phyloP scores from a whole-genome alignment of 306 rosid species.

The Vigna angularis region DNA sequence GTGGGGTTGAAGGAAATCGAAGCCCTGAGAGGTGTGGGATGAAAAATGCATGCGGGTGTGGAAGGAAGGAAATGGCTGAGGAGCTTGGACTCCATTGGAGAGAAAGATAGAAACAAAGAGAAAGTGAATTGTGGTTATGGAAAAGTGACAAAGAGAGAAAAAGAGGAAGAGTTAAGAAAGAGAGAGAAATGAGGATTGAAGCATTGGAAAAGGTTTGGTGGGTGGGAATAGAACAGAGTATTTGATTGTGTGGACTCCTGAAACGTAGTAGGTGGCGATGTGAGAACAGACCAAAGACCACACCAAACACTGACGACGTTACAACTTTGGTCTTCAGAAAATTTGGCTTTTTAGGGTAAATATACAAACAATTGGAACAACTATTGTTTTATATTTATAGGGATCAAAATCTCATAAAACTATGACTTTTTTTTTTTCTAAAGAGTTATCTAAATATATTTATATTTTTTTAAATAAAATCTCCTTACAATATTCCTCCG shows the following conservation, averaged over 20 bases:
- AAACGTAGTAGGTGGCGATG: conserved; percentile 20
- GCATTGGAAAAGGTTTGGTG: neutral
- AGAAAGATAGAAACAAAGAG: neutral
- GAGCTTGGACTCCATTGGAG: conserved; percentile 71
- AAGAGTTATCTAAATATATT: too few species aligned
- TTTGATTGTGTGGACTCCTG: neutral
- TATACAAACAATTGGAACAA: too few species aligned
- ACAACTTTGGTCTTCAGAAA: too few species aligned
- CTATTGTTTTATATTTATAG: too few species aligned
- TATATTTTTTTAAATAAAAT: too few species aligned
- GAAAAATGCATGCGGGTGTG: conserved; percentile 40
- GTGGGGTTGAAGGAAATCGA: conserved; percentile 39
- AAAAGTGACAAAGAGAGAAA: neutral
- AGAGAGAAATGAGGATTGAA: neutral
- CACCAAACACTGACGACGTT: neutral
- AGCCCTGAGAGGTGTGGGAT: conserved; percentile 18
- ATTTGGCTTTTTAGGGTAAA: too few species aligned
- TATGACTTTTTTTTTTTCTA: too few species aligned
- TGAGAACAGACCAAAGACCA: neutral
- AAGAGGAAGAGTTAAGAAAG: neutral
- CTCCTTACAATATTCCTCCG: too few species aligned
- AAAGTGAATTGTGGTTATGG: neutral
- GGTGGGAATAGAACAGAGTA: neutral
- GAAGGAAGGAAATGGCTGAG: conserved; percentile 40
- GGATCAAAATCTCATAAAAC: too few species aligned